Base-by-base conservation (phyloP, 768 basidiomycete genomes). In the Boletus sensibilis region DNA sequence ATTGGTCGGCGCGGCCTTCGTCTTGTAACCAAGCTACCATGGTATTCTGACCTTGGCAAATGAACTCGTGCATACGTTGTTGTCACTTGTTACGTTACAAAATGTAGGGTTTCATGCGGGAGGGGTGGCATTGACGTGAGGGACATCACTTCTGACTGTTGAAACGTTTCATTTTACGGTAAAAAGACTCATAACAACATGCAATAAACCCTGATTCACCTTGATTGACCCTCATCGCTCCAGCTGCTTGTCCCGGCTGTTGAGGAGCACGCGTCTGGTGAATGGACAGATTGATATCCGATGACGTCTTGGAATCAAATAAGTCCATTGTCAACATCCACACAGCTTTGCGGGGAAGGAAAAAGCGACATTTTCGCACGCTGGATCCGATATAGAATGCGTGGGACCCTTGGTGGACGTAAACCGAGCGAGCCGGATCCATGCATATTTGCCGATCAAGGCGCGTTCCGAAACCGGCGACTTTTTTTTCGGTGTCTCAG, bases 1-100 rank as follows among this genome's bases (percentile, higher is more conserved):
- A 5, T 52, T 71, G 46, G 41, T 66, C 3, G 70, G 70, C 21
- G 67, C 69, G 5, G 65, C 58, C 5, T 33, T 71, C 3, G 50
- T 67, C 13, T 20, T 72, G 50, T 71, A 51, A 60, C 45, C 40
- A 45, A n/a, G 21, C 4, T 25, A 7, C 7, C 10, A 20, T 16
- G 3, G 11, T 11, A n/a, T 16, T 43, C 20, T 11, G 23, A 16
- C 9, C 39, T 61, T 61, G 43, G 53, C 43, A 27, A 33, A 12
- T 18, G 43, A 12, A 12, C 18, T n/a, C 4, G 38, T 41, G 29
- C 7, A 9, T 2, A 14, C n/a, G 43, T 35, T 18, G 18, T 37
- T 37, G 6, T 16, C 35, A 2, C 8, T 37, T 23, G 21, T 53
- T 45, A 53, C 43, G 51, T 53, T 11, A 16, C 3, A 7, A 23